A percentile compares a stretch with the other conserved stretches of the same genome.
phyloP scores from a whole-genome alignment of 2,329 filamentous ascomycete genomes.

The Talaromyces funiculosus region DNA sequence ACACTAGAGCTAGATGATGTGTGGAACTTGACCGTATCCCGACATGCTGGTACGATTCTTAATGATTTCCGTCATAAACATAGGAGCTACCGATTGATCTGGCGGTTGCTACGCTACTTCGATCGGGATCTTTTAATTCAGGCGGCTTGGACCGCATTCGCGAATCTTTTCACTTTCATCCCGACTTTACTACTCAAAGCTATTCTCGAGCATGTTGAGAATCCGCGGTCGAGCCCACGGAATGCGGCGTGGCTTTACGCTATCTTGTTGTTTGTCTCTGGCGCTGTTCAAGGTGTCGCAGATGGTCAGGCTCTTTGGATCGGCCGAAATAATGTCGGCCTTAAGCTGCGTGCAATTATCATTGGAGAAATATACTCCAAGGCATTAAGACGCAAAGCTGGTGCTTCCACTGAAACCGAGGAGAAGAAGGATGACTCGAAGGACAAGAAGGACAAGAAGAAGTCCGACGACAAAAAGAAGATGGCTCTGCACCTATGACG shows the following conservation, averaged over 20 bases:
- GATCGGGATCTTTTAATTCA: constrained; percentile 69
- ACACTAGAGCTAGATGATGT: constrained; percentile 77
- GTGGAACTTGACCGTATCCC: constrained; percentile 83
- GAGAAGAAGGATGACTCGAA: constrained; percentile 49
- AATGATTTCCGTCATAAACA: constrained; percentile 78
- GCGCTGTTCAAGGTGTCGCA: constrained; percentile 71
- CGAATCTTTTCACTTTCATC: constrained; percentile 79
- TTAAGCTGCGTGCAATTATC: constrained; percentile 86
- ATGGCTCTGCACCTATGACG: constrained; percentile 63
- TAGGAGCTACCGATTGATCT: constrained; percentile 71
- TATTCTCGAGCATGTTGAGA: constrained; percentile 91
- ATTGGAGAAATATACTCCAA: constrained; percentile 98
- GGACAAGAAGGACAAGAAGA: constrained; percentile 43
- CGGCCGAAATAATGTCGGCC: constrained; percentile 89
- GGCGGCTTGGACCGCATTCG: constrained; percentile 70
- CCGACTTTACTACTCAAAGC: constrained; percentile 86
- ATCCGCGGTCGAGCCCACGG: constrained; percentile 64
- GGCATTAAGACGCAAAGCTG: constrained; percentile 82
- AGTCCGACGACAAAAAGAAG: constrained; percentile 21
- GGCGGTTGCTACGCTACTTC: constrained; percentile 82
- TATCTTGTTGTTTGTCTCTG: constrained; percentile 78
- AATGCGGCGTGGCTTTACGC: constrained; percentile 97
- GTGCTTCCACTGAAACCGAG: constrained; percentile 67
- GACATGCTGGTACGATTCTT: constrained; percentile 78
- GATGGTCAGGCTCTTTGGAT: constrained; percentile 89